Evolutionary conservation across 768 basidiomycete genomes (phyloP), one percentile per base, ranked within the genome.

Genomic region (Amanita fuliginea): DNA sequence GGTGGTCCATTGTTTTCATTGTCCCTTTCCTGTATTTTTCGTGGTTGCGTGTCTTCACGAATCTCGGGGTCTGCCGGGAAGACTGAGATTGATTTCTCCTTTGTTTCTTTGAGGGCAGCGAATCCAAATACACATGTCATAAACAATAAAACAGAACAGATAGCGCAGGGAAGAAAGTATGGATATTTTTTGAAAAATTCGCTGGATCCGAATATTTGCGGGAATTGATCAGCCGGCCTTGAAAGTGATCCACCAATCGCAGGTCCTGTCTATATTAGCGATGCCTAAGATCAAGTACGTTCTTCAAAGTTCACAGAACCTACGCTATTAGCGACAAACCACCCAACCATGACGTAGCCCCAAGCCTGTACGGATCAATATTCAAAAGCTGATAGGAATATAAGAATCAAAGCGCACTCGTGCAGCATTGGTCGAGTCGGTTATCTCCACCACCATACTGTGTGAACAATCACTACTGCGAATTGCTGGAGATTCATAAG

Each of bases 361-460:
- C n/a, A 16, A 16, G 36, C 36, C 36, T 37, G 16, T 5, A 8
- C 5, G 6, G 36, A n/a, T 37, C n/a, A 4, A 13, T 32, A 11
- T 16, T 7, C 1, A 18, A 19, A 19, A 1, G 3, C 3, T 2
- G 8, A 37, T 37, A 19, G n/a, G 4, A 19, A 37, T 16, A 16
- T 37, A 3, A 8, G 5, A 37, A 37, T 16, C 0, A 37, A 37
- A 18, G 4, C 41, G 41, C 21, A 59, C 79, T 53, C 69, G 67
- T 1, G 77, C 66, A 28, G 80, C 61, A 54, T 78, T 80, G 1
- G 76, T 71, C 0, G 72, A 59, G 49, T 81, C 78, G 0, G 78
- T 78, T 40, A 81, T 69, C 57, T 81, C 79, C 4, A 65, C 69
- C 54, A 79, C 62, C 65, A 77, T 74, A 51, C 76, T 76, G 52